phyloP scores from a whole-genome alignment of 1,284 basidiomycete genomes.

The Cutaneotrichosporon cutaneum region DNA sequence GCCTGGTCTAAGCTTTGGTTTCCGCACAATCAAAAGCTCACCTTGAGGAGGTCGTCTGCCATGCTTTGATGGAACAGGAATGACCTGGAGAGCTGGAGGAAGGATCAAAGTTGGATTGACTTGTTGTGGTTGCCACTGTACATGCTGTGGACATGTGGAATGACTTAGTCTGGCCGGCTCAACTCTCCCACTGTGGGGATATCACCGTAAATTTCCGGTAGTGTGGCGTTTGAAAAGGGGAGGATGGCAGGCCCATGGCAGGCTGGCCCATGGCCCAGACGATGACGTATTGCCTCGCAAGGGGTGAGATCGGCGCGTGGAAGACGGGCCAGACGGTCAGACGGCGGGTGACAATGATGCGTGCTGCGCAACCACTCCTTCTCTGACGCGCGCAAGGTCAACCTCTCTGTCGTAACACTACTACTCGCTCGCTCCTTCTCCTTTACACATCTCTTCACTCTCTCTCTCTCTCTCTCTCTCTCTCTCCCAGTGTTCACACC shows the following conservation, averaged over 20 bases:
- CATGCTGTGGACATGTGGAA: neutral
- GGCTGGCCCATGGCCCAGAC: no score
- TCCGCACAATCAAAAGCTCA: neutral
- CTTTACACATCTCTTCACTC: neutral
- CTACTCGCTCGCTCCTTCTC: neutral
- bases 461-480: neutral
- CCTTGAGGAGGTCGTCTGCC: conserved; percentile 12
- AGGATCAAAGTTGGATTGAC: neutral
- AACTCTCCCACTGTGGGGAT: no score
- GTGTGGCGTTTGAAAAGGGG: no score
- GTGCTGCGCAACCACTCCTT: no score
- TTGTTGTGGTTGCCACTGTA: conserved; percentile 7
- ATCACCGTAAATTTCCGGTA: neutral
- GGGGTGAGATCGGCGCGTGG: neutral
- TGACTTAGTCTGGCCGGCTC: neutral
- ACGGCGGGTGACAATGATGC: no score
- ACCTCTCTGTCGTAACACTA: no score
- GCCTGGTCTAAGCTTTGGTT: conserved; percentile 57
- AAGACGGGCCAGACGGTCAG: no score
- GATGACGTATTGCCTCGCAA: neutral
- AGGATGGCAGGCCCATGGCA: no score
- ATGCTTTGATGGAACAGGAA: neutral
- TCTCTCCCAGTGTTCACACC: neutral
- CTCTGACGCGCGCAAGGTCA: no score
- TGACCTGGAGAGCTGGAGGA: neutral